Base-by-base conservation (phyloP, 2,329 filamentous ascomycete genomes). In the Ophiognomonia clavigignenti-juglandacearum region DNA sequence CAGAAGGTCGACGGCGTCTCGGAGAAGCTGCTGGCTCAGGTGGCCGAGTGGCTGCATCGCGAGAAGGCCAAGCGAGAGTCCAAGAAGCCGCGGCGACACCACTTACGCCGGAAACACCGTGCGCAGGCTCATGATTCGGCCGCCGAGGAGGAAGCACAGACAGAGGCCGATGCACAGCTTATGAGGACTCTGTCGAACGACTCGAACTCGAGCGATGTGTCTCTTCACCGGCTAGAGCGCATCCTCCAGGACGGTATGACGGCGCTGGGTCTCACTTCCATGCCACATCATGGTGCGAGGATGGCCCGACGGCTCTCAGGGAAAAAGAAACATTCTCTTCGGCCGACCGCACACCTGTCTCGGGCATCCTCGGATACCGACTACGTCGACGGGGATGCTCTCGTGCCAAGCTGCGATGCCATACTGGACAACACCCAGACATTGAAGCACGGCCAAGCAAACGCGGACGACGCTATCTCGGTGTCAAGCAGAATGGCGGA, bases 381-480 rank as follows among this genome's bases (percentile, higher is more conserved):
- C 49, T 87, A 85, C 56, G 70, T 80, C 14, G 91, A 96, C 53
- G 81, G 81, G n/a, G 89, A 96, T 53, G 74, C 82, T 16, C 67
- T 87, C n/a, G 88, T 95, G 1, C 92, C 92, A 1, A 82, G 80
- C 54, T 95, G 91, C 56, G 89, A 96, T 63, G 89, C 82, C 7
- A 73, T 84, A 38, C 74, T 97, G 18, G 92, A 97, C 67, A 96
- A 96, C 60, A 86, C 88, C 5, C 93, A 92, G 67, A 95, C 91
- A 0, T 72, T 96, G 57, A 81, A 83, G 42, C 95, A 93, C 61
- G 75, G 72, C 13, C 65, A 69, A 18, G 58, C 62, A 4, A 63
- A 64, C 23, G 57, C 60, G 6, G 71, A 74, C 38, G 71, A 75
- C 26, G 48, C 61, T 4, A 64, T 69, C 4, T 61, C 69, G 3